Evolutionary conservation across 83 land plant species (phyloP).

Genomic region (Thuja plicata): DNA sequence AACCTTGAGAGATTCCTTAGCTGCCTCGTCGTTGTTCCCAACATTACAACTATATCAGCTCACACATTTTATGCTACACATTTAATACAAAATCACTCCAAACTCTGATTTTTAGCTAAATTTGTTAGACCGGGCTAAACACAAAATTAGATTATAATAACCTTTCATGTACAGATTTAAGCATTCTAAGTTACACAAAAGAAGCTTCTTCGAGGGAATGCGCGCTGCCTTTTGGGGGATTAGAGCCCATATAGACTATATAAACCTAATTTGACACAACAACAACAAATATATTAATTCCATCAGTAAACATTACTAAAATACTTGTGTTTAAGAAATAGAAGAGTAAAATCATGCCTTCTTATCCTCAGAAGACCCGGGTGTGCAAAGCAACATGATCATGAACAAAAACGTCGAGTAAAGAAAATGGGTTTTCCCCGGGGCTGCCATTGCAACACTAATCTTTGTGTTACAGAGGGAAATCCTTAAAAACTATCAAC

Average conservation of each 20-base stretch:
- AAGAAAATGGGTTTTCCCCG: background rate
- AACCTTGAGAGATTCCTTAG: background rate
- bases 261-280: background rate
- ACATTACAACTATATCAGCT: too few relatives aligned
- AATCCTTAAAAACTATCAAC: background rate
- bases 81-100: too few relatives aligned
- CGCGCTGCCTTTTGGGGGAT: background rate
- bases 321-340: background rate
- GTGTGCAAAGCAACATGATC: background rate
- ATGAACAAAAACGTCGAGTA: background rate
- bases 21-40: background rate
- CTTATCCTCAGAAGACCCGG: background rate
- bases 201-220: background rate
- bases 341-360: background rate
- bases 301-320: background rate
- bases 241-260: background rate
- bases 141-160: background rate
- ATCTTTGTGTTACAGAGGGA: background rate
- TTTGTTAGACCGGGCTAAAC: background rate
- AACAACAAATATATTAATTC: too few relatives aligned
- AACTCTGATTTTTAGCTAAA: background rate
- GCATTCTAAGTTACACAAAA: background rate
- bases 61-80: too few relatives aligned
- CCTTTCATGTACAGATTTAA: background rate
- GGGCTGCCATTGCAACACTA: background rate